phyloP scores from a whole-genome alignment of 2,329 filamentous ascomycete species.

The Zasmidium angulare region DNA sequence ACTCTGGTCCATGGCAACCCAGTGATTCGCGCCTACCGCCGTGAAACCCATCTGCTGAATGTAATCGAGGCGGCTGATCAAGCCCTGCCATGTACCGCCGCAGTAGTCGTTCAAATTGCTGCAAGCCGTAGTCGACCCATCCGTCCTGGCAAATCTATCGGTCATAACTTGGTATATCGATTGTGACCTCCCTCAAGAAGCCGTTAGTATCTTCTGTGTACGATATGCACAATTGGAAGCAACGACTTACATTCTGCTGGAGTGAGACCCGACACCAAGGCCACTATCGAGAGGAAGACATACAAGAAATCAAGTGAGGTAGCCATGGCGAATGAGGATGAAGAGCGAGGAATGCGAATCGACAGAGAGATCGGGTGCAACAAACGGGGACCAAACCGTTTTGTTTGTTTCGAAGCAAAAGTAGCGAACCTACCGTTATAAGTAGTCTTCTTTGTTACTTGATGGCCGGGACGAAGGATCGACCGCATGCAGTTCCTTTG shows the following conservation, averaged over 20 bases:
- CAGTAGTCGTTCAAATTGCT: constrained; percentile 48
- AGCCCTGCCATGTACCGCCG: constrained; percentile 49
- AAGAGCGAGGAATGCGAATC: background rate
- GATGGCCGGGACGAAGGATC: background rate
- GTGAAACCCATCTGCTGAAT: constrained; percentile 52
- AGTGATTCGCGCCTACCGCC: constrained; percentile 30
- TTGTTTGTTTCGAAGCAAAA: background rate
- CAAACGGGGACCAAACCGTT: too few relatives aligned
- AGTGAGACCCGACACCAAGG: constrained; percentile 3
- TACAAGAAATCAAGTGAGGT: constrained; percentile 2
- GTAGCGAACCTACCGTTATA: background rate
- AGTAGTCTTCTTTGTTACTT: background rate
- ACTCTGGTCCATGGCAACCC: background rate
- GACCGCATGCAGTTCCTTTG: background rate
- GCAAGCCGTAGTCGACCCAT: constrained; percentile 45
- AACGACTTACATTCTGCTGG: constrained; percentile 47
- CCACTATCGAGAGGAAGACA: background rate
- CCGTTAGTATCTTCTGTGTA: too few relatives aligned
- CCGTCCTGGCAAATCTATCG: constrained; percentile 54
- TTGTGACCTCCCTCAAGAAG: constrained; percentile 40
- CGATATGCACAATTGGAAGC: constrained; percentile 29
- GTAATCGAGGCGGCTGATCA: constrained; percentile 47
- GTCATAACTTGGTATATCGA: constrained; percentile 62
- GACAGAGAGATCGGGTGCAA: background rate
- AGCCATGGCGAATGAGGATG: background rate